Evolutionary conservation across 371 early-diverging fungal genomes (phyloP).

Genomic region (Apophysomyces variabilis): DNA sequence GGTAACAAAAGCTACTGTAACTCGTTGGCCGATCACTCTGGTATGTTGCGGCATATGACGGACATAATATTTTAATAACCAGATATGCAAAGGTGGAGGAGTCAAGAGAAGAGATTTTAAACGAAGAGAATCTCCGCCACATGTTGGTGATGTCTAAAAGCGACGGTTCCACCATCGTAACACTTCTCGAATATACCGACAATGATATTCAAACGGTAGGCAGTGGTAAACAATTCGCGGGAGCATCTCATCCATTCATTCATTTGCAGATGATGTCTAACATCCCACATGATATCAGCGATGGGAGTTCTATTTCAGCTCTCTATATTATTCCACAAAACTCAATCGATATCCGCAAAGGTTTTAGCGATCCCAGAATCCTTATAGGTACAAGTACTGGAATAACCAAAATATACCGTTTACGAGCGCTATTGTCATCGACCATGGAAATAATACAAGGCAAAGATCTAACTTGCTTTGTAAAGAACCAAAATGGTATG

Average conservation of each 20-base stretch:
- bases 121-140: slow-evolving; percentile 1
- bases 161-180: background rate
- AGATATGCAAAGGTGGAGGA: background rate
- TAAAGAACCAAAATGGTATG: background rate
- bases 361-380: slow-evolving; percentile 1
- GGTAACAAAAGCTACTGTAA: slow-evolving; percentile 2
- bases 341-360: background rate
- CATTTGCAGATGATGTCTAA: background rate
- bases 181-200: slow-evolving; percentile 3
- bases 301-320: background rate
- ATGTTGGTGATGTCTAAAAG: background rate
- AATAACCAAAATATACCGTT: background rate
- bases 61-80: background rate
- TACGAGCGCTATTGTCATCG: background rate
- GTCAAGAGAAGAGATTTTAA: background rate
- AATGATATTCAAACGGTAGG: background rate
- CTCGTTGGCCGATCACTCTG: slow-evolving; percentile 5
- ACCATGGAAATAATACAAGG: background rate
- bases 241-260: background rate
- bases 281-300: background rate
- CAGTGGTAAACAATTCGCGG: background rate
- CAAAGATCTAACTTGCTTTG: slow-evolving; percentile 1
- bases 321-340: slow-evolving; percentile 2
- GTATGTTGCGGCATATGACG: background rate
- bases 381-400: background rate